Conservation (phyloP, 768 basidiomycete species). For the Leccinum disarticulatum region DNA sequence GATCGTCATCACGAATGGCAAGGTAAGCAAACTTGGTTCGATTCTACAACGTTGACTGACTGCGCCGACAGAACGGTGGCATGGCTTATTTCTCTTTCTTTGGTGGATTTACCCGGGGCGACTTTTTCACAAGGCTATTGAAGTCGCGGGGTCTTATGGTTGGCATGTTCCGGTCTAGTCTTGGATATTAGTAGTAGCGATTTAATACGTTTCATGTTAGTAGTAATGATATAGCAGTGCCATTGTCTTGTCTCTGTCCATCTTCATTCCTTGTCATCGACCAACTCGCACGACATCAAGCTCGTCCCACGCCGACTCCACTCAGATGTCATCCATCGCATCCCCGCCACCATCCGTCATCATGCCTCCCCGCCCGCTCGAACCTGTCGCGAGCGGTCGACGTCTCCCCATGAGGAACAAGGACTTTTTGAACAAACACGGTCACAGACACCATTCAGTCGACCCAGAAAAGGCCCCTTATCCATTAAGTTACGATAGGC, state of each 20-base stretch:
- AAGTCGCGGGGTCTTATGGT: constrained; percentile 40
- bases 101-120: constrained; percentile 46
- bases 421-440: constrained; percentile 62
- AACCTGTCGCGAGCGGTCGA: constrained; percentile 28
- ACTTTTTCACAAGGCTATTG: constrained; percentile 40
- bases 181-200: constrained; percentile 28
- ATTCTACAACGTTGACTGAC: background rate
- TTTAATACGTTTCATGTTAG: constrained; percentile 16
- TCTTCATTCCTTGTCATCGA: constrained; percentile 12
- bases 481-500: constrained; percentile 68
- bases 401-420: constrained; percentile 39
- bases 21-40: constrained; percentile 36
- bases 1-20: constrained; percentile 55
- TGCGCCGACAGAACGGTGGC: constrained; percentile 38
- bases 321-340: constrained; percentile 13
- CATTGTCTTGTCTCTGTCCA: background rate
- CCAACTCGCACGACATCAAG: background rate
- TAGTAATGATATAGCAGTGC: constrained; percentile 1
- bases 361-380: constrained; percentile 17
- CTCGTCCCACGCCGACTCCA: constrained; percentile 8
- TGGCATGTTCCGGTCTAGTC: constrained; percentile 25
- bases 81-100: constrained; percentile 39
- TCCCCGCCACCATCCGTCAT: constrained; percentile 23
- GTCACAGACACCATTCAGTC: constrained; percentile 64
- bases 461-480: constrained; percentile 79